Conservation (phyloP, 768 basidiomycete species). For the Mrakia blollopis region DNA sequence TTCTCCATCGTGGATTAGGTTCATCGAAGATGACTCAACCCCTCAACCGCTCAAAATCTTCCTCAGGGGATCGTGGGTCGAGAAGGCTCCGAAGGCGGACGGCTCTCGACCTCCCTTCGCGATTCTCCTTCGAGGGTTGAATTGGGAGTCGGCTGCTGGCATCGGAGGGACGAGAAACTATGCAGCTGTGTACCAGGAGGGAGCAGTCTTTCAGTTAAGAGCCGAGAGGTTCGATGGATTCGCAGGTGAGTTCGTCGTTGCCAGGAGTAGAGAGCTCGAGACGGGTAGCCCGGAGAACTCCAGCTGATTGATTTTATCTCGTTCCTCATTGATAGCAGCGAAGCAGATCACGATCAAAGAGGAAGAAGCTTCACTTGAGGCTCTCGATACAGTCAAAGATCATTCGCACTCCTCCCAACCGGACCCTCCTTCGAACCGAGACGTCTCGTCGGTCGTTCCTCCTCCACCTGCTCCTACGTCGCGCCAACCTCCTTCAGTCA, state of each 20-base stretch:
- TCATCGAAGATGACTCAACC: background rate
- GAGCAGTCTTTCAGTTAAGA: background rate
- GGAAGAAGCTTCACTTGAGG: background rate
- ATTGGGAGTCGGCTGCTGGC: background rate
- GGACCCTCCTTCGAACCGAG: background rate
- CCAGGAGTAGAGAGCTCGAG: background rate
- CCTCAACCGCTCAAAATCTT: conserved; percentile 2
- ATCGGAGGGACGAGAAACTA: conserved; percentile 3
- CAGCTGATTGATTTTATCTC: background rate
- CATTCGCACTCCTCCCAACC: background rate
- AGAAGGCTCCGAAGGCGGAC: background rate
- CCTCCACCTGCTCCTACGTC: background rate
- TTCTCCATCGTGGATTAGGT: background rate
- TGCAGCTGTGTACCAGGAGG: background rate
- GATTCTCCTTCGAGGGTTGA: background rate
- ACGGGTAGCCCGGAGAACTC: background rate
- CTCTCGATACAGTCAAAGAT: background rate
- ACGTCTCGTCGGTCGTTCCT: background rate
- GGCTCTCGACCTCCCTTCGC: background rate
- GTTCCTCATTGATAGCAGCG: background rate
- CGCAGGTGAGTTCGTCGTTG: background rate
- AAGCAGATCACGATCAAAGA: background rate
- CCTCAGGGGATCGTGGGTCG: background rate
- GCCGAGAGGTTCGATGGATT: conserved; percentile 3
- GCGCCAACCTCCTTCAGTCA: background rate